Base-by-base conservation (phyloP, 257 asterid genomes). In the Eucommia ulmoides region DNA sequence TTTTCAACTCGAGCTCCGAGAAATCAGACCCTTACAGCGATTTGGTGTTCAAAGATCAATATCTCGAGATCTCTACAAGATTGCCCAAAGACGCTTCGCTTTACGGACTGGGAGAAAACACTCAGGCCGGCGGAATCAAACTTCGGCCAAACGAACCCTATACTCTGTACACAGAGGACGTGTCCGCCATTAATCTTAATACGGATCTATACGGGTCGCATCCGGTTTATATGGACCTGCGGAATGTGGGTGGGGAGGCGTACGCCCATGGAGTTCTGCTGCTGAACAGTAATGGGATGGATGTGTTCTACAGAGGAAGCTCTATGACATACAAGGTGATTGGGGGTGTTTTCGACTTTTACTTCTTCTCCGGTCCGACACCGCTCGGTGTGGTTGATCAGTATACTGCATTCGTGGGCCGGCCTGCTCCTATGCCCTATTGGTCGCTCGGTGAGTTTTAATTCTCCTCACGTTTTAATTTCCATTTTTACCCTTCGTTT, bases 341-440 rank as follows among this genome's bases (percentile, higher is more conserved):
- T 62, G 97, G 99, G 61, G 99, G 99, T 52, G 74, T 86, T 74
- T 63, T 91, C 22, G 99, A 91, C 78, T 55, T 86, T 75, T 83
- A 76, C 73, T 86, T 91, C 83, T 91, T 91, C 24, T 53, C 94
- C n/a, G 97, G 99, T 1, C 83, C 94, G 0, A 54, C 87, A 20
- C 99, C 99, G n/a, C 52, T 91, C 51, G 81, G 55, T 9, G 95
- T 91, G 25, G 83, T 91, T 50, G 94, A 91, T 58, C 97, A 91
- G 73, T 91, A 91, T 33, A 91, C 97, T 21, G 45, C 66, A 9
- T 63, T 91, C 20, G 66, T 81, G 2, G 99, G 99, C 49, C 64
- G 97, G 23, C 99, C 99, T 10, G 97, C 97, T 15, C 68, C 99
- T 1, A 91, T 91, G 97, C 99, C 99, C 3, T 91, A 83, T 61